These are phyloP conservation scores for Fusarium tupiense DNA, from an alignment of 2,329 filamentous ascomycete genomes.

Conservation along the genomic window DNA sequence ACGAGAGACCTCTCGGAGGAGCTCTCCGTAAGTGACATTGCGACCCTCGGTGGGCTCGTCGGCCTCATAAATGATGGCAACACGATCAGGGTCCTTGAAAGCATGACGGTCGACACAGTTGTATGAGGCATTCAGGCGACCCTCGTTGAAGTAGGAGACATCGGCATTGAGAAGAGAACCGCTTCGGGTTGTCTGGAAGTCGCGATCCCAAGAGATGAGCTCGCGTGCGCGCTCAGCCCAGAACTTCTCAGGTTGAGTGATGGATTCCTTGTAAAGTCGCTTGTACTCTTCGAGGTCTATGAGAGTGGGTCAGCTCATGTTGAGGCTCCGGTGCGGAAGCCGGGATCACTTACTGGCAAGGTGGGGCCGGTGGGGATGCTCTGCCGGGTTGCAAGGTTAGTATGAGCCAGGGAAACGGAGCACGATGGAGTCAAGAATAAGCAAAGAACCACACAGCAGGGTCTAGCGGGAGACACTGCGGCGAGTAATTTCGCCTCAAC, in stretches of 20 bases:
- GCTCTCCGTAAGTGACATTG: constrained; percentile 90
- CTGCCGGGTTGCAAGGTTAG: constrained; percentile 57
- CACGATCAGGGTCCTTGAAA: constrained; percentile 90
- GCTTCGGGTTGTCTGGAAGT: constrained; percentile 88
- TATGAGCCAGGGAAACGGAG: constrained; percentile 32
- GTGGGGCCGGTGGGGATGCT: constrained; percentile 77
- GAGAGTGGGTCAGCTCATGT: constrained; percentile 36
- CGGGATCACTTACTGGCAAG: constrained; percentile 63
- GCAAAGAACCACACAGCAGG: constrained; percentile 10
- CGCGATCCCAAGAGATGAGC: constrained; percentile 86
- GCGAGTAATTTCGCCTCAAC: constrained; percentile 13
- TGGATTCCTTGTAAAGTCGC: constrained; percentile 81
- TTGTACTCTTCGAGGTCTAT: constrained; percentile 74
- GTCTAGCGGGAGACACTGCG: constrained; percentile 1
- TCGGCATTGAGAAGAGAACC: constrained; percentile 84
- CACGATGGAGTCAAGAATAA: constrained; percentile 19
- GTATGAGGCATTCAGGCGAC: constrained; percentile 92
- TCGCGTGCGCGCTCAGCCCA: constrained; percentile 89
- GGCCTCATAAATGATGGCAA: constrained; percentile 98
- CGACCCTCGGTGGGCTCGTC: constrained; percentile 90
- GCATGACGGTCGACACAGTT: constrained; percentile 98
- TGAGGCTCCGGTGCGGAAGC: constrained; percentile 39
- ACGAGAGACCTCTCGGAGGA: constrained; percentile 89
- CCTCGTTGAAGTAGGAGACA: constrained; percentile 94
- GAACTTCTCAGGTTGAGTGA: constrained; percentile 87